phyloP scores from a whole-genome alignment of 139 green algal species.

The Closterium sp. region DNA sequence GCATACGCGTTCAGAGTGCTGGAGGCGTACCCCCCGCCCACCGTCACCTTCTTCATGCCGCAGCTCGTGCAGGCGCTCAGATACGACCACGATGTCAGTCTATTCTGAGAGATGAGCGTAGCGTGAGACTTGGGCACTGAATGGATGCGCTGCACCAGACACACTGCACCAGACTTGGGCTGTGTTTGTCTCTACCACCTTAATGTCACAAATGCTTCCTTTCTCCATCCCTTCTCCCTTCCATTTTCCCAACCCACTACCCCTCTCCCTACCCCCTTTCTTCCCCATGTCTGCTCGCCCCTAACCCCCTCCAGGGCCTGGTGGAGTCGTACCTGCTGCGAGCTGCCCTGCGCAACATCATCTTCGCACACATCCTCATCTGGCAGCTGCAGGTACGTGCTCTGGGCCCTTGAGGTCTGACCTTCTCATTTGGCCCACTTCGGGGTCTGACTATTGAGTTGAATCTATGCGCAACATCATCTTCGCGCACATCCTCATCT shows the following conservation, averaged over 20 bases:
- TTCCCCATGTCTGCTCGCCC: no score
- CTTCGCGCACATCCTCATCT: constrained; percentile 85
- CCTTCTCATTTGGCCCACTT: no score
- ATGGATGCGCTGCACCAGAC: no score
- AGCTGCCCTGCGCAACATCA: constrained; percentile 61
- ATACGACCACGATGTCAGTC: constrained; percentile 48
- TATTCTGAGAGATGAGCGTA: no score
- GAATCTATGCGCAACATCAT: constrained; percentile 64
- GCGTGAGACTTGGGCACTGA: no score
- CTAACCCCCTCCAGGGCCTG: constrained; percentile 35
- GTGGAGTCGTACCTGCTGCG: constrained; percentile 70
- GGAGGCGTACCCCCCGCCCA: constrained; percentile 40
- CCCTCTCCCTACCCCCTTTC: no score
- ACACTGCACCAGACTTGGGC: no score
- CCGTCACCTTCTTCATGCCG: constrained; percentile 73
- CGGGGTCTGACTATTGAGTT: constrained; percentile 61
- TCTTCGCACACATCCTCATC: constrained; percentile 85
- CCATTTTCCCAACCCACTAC: no score
- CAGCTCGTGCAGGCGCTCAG: constrained; percentile 84
- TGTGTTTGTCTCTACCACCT: no score
- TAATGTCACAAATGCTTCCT: no score
- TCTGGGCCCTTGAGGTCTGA: no score
- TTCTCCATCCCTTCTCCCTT: neutral
- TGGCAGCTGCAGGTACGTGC: constrained; percentile 78
- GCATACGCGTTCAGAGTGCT: constrained; percentile 19